These are phyloP conservation scores for Penicillium sp. DNA, from an alignment of 2,329 filamentous ascomycete genomes.

Conservation along the genomic window DNA sequence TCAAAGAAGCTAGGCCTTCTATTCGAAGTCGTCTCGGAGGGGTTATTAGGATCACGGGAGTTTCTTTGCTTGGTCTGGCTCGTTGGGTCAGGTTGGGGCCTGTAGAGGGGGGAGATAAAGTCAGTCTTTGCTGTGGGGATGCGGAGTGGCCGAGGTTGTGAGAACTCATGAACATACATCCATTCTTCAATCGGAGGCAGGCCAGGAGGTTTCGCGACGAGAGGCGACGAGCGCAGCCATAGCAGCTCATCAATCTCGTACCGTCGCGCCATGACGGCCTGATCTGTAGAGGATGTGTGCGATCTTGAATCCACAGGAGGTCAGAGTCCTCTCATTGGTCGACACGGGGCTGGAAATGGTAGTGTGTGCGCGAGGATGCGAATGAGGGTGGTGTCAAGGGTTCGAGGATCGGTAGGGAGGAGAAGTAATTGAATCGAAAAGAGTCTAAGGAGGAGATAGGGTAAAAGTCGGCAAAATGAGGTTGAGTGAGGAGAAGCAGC, in stretches of 20 bases:
- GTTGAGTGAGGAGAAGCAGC: constrained; percentile 25
- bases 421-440: constrained; percentile 3
- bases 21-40: constrained; percentile 35
- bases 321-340: constrained; percentile 36
- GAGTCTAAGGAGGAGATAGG: neutral
- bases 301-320: constrained; percentile 24
- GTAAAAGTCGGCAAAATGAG: constrained; percentile 15
- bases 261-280: constrained; percentile 51
- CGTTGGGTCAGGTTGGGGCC: constrained; percentile 46
- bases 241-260: constrained; percentile 79
- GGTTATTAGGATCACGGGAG: constrained; percentile 38
- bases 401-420: constrained; percentile 1
- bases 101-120: constrained; percentile 21
- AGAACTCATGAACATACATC: constrained; percentile 65
- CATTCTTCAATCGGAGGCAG: constrained; percentile 88
- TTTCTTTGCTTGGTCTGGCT: constrained; percentile 43
- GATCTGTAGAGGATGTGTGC: constrained; percentile 25
- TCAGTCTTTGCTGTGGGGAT: constrained; percentile 12
- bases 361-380: constrained; percentile 4
- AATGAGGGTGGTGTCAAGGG: neutral
- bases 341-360: constrained; percentile 7
- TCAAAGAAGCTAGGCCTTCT: constrained; percentile 48
- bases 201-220: constrained; percentile 76
- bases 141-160: constrained; percentile 12
- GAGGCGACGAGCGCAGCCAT: constrained; percentile 74